Conservation (phyloP, 441 rosid species). For the Syzygium malaccense region DNA sequence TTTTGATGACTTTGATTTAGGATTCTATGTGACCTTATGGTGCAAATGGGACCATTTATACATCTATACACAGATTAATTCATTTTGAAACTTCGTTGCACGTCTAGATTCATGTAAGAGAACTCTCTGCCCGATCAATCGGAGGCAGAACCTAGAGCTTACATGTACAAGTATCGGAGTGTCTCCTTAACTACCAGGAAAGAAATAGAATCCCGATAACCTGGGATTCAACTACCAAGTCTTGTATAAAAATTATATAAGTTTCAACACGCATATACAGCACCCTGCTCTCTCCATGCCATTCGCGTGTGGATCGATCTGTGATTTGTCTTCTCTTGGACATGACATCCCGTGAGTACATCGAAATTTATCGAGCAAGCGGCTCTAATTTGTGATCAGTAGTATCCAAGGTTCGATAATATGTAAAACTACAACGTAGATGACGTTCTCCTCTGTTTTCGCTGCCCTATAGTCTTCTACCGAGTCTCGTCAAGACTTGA, state of each 20-base stretch:
- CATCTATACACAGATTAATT: neutral
- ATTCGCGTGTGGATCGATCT: neutral
- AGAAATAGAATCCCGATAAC: neutral
- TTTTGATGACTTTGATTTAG: neutral
- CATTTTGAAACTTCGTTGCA: neutral
- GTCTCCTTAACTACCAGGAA: neutral
- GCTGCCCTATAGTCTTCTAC: neutral
- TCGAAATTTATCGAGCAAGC: neutral
- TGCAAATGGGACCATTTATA: neutral
- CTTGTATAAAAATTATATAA: neutral
- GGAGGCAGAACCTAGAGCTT: neutral
- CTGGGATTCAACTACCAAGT: neutral
- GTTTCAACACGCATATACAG: neutral
- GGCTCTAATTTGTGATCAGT: neutral
- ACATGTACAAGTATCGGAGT: neutral
- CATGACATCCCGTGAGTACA: neutral
- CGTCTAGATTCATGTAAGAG: neutral
- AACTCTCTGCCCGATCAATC: neutral
- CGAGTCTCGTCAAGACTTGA: neutral
- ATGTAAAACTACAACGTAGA: neutral
- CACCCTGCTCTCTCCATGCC: neutral
- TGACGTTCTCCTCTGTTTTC: neutral
- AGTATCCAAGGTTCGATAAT: neutral
- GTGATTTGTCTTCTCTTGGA: neutral
- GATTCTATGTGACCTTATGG: neutral